Base-by-base conservation (phyloP, 129 eudicot species). In the Flaveria linearis region DNA sequence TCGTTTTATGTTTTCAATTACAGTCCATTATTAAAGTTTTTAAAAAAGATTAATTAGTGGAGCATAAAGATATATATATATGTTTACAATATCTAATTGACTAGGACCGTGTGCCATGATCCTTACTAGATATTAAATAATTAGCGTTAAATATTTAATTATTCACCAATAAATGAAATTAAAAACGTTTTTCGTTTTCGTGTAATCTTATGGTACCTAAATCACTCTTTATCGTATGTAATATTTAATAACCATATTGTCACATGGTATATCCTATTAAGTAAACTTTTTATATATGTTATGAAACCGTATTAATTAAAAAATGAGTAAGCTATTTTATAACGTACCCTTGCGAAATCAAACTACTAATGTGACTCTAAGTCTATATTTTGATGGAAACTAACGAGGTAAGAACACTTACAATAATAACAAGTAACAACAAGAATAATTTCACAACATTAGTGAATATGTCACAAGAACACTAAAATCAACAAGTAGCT, bases 121-220 rank as follows among this genome's bases (percentile, higher is more conserved):
- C 60, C 23, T 53, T 53, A 22, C 11, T 53, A 53, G 63, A 25
- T 60, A 23, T 39, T 60, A 43, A 43, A 43, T 43, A 20, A 22
- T 56, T 0, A 56, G 26, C 65, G 66, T 60, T 60, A 23, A 60
- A 60, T 43, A 60, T 22, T 60, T 23, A 11, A 3, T 60, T 60
- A 11, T 60, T 25, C 17, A 60, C 25, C 4, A 58, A 23, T 22
- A 58, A 23, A 58, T 23, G 65, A 58, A 22, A 3, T 43, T 43
- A 43, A 43, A 9, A 7, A 58, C 65, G 65, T 58, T 58, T n/a
- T 58, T 60, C 12, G 7, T 23, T 10, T 11, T 22, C 15, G 23
- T 58, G 64, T 58, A 58, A 58, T 58, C 64, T 58, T 60, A 25
- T 60, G 66, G n/a, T 14, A 60, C 14, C 14, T 25, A 60, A 13